Conservation (phyloP, 2,329 filamentous ascomycete species). For the Calonectria hongkongensis region DNA sequence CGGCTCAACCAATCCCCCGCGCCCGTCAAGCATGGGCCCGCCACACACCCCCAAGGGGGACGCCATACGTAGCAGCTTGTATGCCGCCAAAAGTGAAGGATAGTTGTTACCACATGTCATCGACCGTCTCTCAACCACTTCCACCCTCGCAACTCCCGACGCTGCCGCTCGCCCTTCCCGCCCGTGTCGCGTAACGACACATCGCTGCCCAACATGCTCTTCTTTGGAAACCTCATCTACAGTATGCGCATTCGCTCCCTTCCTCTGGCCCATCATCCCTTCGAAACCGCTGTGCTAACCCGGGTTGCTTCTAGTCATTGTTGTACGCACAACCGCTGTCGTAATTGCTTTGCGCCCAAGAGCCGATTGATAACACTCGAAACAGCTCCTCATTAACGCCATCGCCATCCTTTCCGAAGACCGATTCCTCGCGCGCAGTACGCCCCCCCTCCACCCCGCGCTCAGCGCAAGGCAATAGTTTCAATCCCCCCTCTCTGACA, state of each 20-base stretch:
- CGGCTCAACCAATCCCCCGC: slow-evolving; percentile 59
- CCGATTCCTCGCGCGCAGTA: slow-evolving; percentile 86
- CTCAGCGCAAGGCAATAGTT: background rate
- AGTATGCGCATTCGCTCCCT: slow-evolving; percentile 49
- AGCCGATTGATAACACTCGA: slow-evolving; percentile 20
- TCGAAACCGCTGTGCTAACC: slow-evolving; percentile 38
- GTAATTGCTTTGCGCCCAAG: background rate
- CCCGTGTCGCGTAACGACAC: slow-evolving; percentile 12
- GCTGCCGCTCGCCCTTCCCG: slow-evolving; percentile 2
- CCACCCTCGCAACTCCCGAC: slow-evolving; percentile 28
- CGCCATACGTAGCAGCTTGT: slow-evolving; percentile 33
- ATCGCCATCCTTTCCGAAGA: slow-evolving; percentile 96
- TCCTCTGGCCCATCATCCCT: background rate
- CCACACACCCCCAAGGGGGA: slow-evolving; percentile 21
- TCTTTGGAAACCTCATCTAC: slow-evolving; percentile 84
- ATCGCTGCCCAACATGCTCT: slow-evolving; percentile 72
- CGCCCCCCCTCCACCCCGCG: slow-evolving; percentile 40
- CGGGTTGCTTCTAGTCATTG: slow-evolving; percentile 69
- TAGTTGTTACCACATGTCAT: slow-evolving; percentile 42
- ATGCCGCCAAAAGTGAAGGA: slow-evolving; percentile 5
- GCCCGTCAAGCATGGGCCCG: slow-evolving; percentile 38
- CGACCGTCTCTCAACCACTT: slow-evolving; percentile 35
- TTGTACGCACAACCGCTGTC: slow-evolving; percentile 64
- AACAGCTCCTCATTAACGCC: slow-evolving; percentile 88
- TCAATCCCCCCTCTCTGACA: slow-evolving; percentile 39